Evolutionary conservation across 78 protist genomes (phyloP).

Genomic region (Dictyostelium intermedium): DNA sequence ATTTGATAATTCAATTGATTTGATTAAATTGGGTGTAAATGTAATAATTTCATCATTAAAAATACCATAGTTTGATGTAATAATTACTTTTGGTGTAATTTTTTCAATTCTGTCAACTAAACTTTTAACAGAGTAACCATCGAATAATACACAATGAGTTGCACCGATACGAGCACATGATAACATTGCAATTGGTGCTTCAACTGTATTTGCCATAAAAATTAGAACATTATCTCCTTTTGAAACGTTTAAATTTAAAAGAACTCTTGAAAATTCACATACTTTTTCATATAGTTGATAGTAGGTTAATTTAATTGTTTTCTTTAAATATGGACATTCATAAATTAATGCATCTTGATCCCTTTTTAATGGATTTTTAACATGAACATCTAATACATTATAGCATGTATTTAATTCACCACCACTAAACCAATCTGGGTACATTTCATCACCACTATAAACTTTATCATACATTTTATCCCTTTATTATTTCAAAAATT

Average conservation of each 20-base stretch:
- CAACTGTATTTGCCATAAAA: slow-evolving; percentile 91
- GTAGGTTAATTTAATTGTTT: not conserved
- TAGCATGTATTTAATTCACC: slow-evolving; percentile 85
- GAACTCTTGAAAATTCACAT: slow-evolving; percentile 81
- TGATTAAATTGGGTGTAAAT: not conserved
- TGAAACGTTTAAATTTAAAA: slow-evolving; percentile 75
- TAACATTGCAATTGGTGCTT: slow-evolving; percentile 88
- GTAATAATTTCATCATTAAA: not conserved
- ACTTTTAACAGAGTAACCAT: not conserved
- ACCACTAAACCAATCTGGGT: slow-evolving; percentile 86
- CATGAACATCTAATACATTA: slow-evolving; percentile 76
- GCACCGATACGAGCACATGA: slow-evolving; percentile 97
- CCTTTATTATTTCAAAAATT: not conserved
- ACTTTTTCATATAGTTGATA: slow-evolving; percentile 55
- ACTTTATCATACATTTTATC: not conserved
- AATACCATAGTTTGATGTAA: not conserved
- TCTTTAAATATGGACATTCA: slow-evolving; percentile 78
- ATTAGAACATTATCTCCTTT: slow-evolving; percentile 91
- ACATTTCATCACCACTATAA: not conserved
- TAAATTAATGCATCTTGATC: slow-evolving; percentile 28
- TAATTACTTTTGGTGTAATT: not conserved
- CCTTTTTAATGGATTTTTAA: not conserved
- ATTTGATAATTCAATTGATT: not conserved
- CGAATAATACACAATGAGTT: slow-evolving; percentile 46
- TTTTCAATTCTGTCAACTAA: not conserved